Conservation (phyloP, 2,329 filamentous ascomycete genomes). For the Nemania abortiva region DNA sequence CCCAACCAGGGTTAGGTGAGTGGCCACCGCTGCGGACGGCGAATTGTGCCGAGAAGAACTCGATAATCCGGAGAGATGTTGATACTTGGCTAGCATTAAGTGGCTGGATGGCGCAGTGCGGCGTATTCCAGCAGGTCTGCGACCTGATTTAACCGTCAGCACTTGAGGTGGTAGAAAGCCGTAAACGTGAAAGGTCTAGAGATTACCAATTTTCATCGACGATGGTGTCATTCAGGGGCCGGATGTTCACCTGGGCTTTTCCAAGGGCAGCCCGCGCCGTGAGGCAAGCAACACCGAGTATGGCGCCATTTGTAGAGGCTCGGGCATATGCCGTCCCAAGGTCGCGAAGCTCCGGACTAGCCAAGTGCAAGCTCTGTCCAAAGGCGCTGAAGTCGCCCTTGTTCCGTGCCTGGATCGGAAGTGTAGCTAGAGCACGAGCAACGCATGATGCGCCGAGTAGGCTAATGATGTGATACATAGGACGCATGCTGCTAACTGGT, state of each 20-base stretch:
- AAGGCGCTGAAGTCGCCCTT: too few relatives aligned
- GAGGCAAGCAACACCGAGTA: not conserved
- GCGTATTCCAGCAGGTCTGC: slow-evolving; percentile 28
- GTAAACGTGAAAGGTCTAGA: too few relatives aligned
- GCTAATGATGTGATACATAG: too few relatives aligned
- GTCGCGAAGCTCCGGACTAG: too few relatives aligned
- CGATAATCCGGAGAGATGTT: slow-evolving; percentile 31
- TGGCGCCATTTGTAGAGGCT: too few relatives aligned
- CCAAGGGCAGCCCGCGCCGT: not conserved
- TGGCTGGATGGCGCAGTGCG: slow-evolving; percentile 37
- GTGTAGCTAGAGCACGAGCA: too few relatives aligned
- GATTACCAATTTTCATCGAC: not conserved
- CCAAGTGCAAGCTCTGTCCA: too few relatives aligned
- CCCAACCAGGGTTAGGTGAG: slow-evolving; percentile 6
- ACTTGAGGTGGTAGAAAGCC: not conserved
- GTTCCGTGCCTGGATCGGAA: too few relatives aligned
- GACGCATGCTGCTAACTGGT: too few relatives aligned
- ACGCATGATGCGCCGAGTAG: too few relatives aligned
- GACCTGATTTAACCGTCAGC: slow-evolving; percentile 29
- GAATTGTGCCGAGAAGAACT: slow-evolving; percentile 26
- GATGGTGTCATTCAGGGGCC: not conserved
- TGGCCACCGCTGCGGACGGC: slow-evolving; percentile 16
- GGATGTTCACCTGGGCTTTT: not conserved
- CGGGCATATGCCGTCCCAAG: too few relatives aligned
- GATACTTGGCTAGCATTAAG: slow-evolving; percentile 21